These are phyloP conservation scores for Breynia disticha DNA, from an alignment of 441 rosid genomes.

Conservation along the genomic window DNA sequence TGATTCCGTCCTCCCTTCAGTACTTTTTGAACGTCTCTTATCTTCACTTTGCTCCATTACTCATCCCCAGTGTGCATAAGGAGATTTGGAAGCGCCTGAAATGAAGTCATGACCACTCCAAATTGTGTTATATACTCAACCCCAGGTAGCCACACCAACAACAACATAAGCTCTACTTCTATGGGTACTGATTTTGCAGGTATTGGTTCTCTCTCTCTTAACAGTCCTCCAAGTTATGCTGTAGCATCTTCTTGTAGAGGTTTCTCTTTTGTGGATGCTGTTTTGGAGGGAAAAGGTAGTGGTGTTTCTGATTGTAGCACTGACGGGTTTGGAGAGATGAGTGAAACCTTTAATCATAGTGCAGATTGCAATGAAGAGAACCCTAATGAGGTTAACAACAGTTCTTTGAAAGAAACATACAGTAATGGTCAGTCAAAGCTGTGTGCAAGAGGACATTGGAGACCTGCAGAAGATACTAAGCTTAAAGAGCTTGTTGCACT, in stretches of 20 bases:
- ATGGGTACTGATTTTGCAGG: constrained; percentile 33
- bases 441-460: constrained; percentile 77
- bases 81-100: not conserved
- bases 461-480: constrained; percentile 72
- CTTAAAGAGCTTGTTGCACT: constrained; percentile 70
- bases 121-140: constrained; percentile 1
- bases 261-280: constrained; percentile 22
- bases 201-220: constrained; percentile 47
- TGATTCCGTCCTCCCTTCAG: not conserved
- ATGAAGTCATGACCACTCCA: not conserved
- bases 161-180: constrained; percentile 20
- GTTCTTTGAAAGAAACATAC: constrained; percentile 21
- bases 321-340: constrained; percentile 11
- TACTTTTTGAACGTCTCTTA: not conserved
- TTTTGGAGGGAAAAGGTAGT: constrained; percentile 8
- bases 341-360: constrained; percentile 12
- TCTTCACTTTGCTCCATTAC: not conserved
- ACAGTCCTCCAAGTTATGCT: constrained; percentile 16
- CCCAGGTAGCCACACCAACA: constrained; percentile 1
- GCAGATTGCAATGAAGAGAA: constrained; percentile 21
- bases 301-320: constrained; percentile 20
- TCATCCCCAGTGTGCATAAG: not conserved
- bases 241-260: constrained; percentile 17
- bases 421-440: constrained; percentile 47
- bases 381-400: constrained; percentile 16